These are phyloP conservation scores for Diaporthe sp. DNA, from an alignment of 2,329 filamentous ascomycete genomes.

Conservation along the genomic window DNA sequence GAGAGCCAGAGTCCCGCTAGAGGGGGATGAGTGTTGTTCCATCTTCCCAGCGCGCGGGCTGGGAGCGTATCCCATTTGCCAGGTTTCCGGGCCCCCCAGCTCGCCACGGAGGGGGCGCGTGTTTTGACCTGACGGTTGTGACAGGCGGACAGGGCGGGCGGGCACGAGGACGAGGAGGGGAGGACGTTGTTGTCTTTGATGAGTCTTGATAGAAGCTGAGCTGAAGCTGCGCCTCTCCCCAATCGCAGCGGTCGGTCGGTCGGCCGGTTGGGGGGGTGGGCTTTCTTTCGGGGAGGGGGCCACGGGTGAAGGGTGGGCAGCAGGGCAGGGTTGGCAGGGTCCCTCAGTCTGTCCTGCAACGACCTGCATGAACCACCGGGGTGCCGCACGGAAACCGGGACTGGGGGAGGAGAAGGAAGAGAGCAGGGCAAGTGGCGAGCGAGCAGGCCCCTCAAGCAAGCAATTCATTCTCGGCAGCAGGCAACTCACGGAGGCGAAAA, in stretches of 20 bases:
- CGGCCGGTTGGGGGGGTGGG: slow-evolving; percentile 10
- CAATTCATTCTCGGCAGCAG: not conserved
- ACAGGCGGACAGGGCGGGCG: not conserved
- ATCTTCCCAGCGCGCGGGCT: slow-evolving; percentile 10
- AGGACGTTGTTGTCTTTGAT: slow-evolving; percentile 7
- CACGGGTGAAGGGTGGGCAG: not conserved
- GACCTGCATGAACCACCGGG: slow-evolving; percentile 31
- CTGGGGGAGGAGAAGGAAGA: not conserved
- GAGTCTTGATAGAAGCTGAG: slow-evolving; percentile 6
- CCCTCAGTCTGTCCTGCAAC: slow-evolving; percentile 16
- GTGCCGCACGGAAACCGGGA: slow-evolving; percentile 24
- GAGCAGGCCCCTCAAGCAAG: not conserved
- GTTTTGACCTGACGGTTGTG: slow-evolving; percentile 10
- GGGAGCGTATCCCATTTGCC: not conserved
- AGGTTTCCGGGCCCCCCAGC: slow-evolving; percentile 22
- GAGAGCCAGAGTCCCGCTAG: not conserved
- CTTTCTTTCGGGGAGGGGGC: not conserved
- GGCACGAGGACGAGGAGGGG: not conserved
- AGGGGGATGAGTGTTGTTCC: slow-evolving; percentile 27
- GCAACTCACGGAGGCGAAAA: not conserved
- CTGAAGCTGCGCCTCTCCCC: slow-evolving; percentile 19
- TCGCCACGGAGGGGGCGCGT: slow-evolving; percentile 4
- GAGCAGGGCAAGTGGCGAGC: slow-evolving; percentile 2
- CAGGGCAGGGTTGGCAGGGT: slow-evolving; percentile 7
- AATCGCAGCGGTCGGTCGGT: slow-evolving; percentile 8